Percentiles rank a stretch among this genome's conserved stretches.
These are phyloP conservation scores for Pyrenophora graminea DNA, from an alignment of 2,329 filamentous ascomycete species.

Conservation along the genomic window DNA sequence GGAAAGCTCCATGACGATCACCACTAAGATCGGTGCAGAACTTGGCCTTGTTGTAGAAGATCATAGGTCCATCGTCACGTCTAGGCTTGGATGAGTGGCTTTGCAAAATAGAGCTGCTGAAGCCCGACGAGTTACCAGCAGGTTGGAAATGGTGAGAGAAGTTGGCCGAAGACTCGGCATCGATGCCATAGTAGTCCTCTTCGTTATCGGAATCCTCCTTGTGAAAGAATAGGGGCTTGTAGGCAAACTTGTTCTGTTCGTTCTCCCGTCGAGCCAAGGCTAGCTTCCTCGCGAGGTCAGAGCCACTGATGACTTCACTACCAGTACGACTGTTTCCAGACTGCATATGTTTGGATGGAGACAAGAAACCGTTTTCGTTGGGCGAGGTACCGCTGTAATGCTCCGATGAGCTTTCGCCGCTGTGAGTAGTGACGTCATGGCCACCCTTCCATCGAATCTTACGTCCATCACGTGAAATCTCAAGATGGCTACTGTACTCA, in stretches of 20 bases:
- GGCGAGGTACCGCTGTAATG: slow-evolving; percentile 53
- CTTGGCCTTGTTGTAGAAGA: slow-evolving; percentile 78
- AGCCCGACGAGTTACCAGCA: slow-evolving; percentile 47
- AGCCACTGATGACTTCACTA: slow-evolving; percentile 22
- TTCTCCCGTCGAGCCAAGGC: slow-evolving; percentile 26
- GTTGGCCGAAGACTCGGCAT: slow-evolving; percentile 32
- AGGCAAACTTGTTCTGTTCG: slow-evolving; percentile 46
- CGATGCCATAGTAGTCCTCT: slow-evolving; percentile 42
- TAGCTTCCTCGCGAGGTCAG: slow-evolving; percentile 23
- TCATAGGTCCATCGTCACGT: slow-evolving; percentile 72
- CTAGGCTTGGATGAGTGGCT: slow-evolving; percentile 56
- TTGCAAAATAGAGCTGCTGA: slow-evolving; percentile 54
- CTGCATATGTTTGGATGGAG: slow-evolving; percentile 35
- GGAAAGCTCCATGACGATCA: slow-evolving; percentile 50
- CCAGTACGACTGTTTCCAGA: slow-evolving; percentile 26
- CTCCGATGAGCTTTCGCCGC: slow-evolving; percentile 61
- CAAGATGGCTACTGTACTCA: slow-evolving; percentile 73
- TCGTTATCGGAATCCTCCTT: slow-evolving; percentile 50
- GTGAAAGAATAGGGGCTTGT: slow-evolving; percentile 55
- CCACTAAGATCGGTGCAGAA: slow-evolving; percentile 82
- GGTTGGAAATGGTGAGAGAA: slow-evolving; percentile 37
- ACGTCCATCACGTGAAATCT: slow-evolving; percentile 75
- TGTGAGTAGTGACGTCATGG: slow-evolving; percentile 65
- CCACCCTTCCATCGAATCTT: slow-evolving; percentile 82
- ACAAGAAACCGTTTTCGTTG: slow-evolving; percentile 48